A percentile compares a stretch with the other conserved stretches of the same genome.
Evolutionary conservation across 345 rosid species (phyloP).

Genomic region (Erucastrum elatum): DNA sequence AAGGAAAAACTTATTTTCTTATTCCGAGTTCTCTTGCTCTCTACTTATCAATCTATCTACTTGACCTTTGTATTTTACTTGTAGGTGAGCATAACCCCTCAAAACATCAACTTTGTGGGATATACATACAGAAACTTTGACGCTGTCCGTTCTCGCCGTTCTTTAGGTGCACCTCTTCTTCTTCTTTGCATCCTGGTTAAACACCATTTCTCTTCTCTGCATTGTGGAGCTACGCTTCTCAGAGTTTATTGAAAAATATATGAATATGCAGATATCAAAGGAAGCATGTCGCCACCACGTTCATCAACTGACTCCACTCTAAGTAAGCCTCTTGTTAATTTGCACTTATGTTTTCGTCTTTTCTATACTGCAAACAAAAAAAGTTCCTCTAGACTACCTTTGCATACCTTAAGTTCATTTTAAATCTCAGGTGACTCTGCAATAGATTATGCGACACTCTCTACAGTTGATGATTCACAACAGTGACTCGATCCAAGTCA

Average conservation of each 20-base stretch:
- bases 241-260: slow-evolving; percentile 3
- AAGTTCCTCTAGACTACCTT: background rate
- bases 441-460: slow-evolving; percentile 49
- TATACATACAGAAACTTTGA: slow-evolving; percentile 88
- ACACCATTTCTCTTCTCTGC: background rate
- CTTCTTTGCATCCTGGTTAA: background rate
- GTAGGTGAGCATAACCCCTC: slow-evolving; percentile 58
- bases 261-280: slow-evolving; percentile 45
- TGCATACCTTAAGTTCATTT: background rate
- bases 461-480: slow-evolving; percentile 32
- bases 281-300: slow-evolving; percentile 40
- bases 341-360: background rate
- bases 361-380: background rate
- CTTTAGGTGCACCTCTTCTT: slow-evolving; percentile 50
- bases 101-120: slow-evolving; percentile 85
- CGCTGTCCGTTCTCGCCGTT: slow-evolving; percentile 61
- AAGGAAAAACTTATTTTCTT: background rate
- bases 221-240: background rate
- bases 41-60: slow-evolving; percentile 5
- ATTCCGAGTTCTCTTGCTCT: background rate
- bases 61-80: slow-evolving; percentile 3
- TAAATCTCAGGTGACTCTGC: slow-evolving; percentile 61
- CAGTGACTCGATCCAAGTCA: slow-evolving; percentile 17
- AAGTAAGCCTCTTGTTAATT: slow-evolving; percentile 42
- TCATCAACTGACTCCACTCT: slow-evolving; percentile 51